Evolutionary conservation across 139 green algal species (phyloP).

Genomic region (Monoraphidium neglectum): DNA sequence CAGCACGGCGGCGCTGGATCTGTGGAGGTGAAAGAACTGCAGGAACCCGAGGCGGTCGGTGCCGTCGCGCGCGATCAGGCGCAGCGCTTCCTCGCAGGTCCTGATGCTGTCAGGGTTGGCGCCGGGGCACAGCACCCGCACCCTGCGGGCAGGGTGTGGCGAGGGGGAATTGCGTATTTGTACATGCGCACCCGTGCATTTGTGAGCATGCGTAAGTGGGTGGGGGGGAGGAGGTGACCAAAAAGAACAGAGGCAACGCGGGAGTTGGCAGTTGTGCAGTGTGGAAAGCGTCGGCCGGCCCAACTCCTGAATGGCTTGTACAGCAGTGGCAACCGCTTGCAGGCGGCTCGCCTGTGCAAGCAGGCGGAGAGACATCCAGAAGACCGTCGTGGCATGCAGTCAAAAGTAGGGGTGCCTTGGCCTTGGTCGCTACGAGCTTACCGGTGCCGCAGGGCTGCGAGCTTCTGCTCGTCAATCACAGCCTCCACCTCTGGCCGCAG

Average conservation of each 20-base stretch:
- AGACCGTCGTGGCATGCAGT: background rate
- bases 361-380: background rate
- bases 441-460: conserved; percentile 20
- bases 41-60: conserved; percentile 50
- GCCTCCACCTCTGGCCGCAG: conserved; percentile 2
- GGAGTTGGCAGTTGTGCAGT: no score
- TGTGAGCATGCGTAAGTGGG: background rate
- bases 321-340: no score
- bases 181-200: background rate
- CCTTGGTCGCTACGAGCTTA: background rate
- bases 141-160: conserved; percentile 14
- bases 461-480: conserved; percentile 4
- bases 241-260: no score
- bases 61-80: conserved; percentile 13
- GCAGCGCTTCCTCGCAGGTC: conserved; percentile 5
- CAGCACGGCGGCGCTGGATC: background rate
- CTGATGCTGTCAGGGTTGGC: conserved; percentile 13
- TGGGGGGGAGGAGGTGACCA: no score
- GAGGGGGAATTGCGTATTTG: background rate
- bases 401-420: background rate
- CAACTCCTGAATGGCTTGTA: no score
- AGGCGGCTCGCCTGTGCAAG: no score
- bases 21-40: conserved; percentile 70
- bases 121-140: conserved; percentile 44
- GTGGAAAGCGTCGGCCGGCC: conserved; percentile 4